Base-by-base conservation (phyloP, 2,329 filamentous ascomycete species). In the Aureobasidium vineae region DNA sequence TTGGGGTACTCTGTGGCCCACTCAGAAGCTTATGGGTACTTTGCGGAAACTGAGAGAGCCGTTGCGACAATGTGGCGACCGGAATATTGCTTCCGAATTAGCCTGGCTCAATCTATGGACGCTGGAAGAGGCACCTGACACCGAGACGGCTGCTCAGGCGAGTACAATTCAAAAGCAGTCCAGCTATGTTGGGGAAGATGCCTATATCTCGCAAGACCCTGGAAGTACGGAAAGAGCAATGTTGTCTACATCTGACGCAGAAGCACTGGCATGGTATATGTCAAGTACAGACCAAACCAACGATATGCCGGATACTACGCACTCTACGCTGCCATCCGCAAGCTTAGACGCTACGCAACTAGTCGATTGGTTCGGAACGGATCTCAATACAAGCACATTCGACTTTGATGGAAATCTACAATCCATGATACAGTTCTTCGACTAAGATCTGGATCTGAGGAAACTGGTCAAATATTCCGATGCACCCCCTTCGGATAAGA, bases 351-450 rank as follows among this genome's bases (percentile, higher is more conserved):
- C 26, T 28, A 11, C n/a, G 10, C 41, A 61, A 47, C 4, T 61
- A 7, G 11, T 23, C 15, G 31, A 49, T 33, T 61, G 57, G 57
- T 38, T 61, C 31, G 57, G 31, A 6, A 45, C 57, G 8, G 31
- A 61, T 49, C 26, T 61, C 40, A 5, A 47, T 13, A 47, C 57
- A 19, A 61, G 57, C 41, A 61, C 57, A 3, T 61, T 61, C 15
- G 57, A 61, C 21, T 61, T 61, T 3, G 57, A 61, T 1, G 57
- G 57, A 1, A 38, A 61, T 26, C 28, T 61, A 16, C 57, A 61
- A 23, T 15, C 28, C 23, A 47, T 49, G 40, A 47, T 47, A 33
- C 57, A 40, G 1, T 41, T 40, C 8, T 26, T 56, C 21, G 21
- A 28, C 5, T 41, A 15, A 56, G 33, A 23, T n/a, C 8, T 28